Base-by-base conservation (phyloP, 163 green algal species). In the Scenedesmus sp. region DNA sequence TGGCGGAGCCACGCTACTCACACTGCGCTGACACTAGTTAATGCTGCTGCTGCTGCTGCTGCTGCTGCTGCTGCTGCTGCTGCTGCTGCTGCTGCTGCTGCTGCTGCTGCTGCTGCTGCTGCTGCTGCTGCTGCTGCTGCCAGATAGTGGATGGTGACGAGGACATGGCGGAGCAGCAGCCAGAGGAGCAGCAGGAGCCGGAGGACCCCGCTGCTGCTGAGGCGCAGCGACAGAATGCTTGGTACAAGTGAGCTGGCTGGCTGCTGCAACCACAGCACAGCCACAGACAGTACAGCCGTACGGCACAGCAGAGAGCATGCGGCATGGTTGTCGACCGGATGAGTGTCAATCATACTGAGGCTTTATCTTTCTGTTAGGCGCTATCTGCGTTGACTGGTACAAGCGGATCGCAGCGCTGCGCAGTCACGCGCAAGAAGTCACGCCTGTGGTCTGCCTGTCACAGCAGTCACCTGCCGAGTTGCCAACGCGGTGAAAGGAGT, bases 241-340 rank as follows among this genome's bases (percentile, higher is more conserved):
- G 87, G 87, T 91, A 91, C 87, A 91, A 91, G 87, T 91, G 57
- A 76, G 87, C 16, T 73, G 20, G 84, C 79, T n/a, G 57, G 57
- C 56, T 57, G 34, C 6, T 0, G 6, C 12, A 10, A 46, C 34
- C 83, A 20, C 16, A 34, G 26, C 55, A n/a, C 34, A 1, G 34
- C 34, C 34, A 46, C 34, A 46, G 34, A 1, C 34, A 46, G 34
- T 46, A 46, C 34, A 46, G 34, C 34, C 34, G 34, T 46, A 1
- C 34, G 0, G 34, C 34, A 46, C 34, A 46, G 34, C 34, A 46
- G 34, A 46, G 34, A 46, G 34, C 34, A 46, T 0, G 34, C 34
- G 0, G 34, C 34, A 46, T 46, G 34, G 34, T 46, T 46, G 34
- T 46, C 0, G 0, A 46, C 0, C 34, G 0, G 34, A 0, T 46